Base-by-base conservation (phyloP, 1,284 basidiomycete genomes). In the Cutaneotrichosporon cyanovorans region DNA sequence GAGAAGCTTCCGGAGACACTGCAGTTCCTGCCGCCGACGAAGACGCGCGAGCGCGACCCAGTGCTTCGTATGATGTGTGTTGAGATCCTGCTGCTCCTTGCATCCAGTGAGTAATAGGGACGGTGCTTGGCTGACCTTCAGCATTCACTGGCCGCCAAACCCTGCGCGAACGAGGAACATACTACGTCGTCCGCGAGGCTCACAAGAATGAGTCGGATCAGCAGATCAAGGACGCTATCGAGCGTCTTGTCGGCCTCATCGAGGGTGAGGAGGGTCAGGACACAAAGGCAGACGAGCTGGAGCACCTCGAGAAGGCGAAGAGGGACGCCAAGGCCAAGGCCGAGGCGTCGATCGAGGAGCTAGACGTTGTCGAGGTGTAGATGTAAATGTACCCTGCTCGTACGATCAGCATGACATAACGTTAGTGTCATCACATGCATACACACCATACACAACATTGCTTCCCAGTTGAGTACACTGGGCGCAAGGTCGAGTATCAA, bases 61-160 rank as follows among this genome's bases (percentile, higher is more conserved):
- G 80, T 78, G 1, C 77, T 97, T 34, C 81, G 95, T 0, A 75
- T 89, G 41, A 90, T 83, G 48, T 84, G 89, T 57, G 75, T 97
- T 12, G 95, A 98, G 71, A 86, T 87, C 0, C 74, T 99, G 12
- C 77, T 97, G 0, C 73, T 99, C 31, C 76, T 98, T 0, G 89
- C 87, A 56, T 89, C 91, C 4, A 91, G 71, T 72, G 44, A 57
- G 68, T 68, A 7, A 7, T 31, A 8, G 7, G 14, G 16, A 15
- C 7, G 12, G 5, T 8, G 32, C 15, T 7, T 6, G 9, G 32
- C 32, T 34, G 32, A 50, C 40, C 6, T n/a, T 5, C 44, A 73
- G 71, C 86, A 0, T 80, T 84, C 32, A 87, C 85, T 75, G 91
- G 89, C 1, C 79, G 93, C 21, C 84, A 93, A 53, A 80, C 81